Base-by-base conservation (phyloP, 2,329 filamentous ascomycete species). In the Rutstroemia sp. region DNA sequence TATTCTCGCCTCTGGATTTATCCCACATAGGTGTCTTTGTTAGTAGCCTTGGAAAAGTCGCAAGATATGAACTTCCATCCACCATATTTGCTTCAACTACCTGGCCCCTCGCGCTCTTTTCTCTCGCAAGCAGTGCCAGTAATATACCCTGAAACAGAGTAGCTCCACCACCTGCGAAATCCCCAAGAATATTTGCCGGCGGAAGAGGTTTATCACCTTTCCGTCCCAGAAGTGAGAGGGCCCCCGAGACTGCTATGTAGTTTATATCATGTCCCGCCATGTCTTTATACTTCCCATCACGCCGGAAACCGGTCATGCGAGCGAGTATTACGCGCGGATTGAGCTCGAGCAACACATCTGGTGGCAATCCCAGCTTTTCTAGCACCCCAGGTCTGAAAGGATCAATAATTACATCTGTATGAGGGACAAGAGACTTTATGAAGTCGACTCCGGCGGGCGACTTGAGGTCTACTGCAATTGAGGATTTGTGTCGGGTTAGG, bases 261-360 rank as follows among this genome's bases (percentile, higher is more conserved):
- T 97, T 96, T 71, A 96, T 96, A 70, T 96, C 92, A 69, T 96
- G 92, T 46, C 92, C 92, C 0, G 92, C 91, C 92, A 96, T 96
- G 66, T 80, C 74, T 48, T 81, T 82, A 73, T 96, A 97, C 65
- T 83, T 86, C 0, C 92, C 92, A 72, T 95, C 89, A 41, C 92
- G 79, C 12, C 92, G 79, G 71, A 96, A 97, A 0, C 92, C 92
- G 2, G 91, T 94, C 81, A 97, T 87, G 42, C 92, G 85, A 7
- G 82, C 90, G 56, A 95, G 84, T 54, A 97, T 83, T 2, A 97
- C 74, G 0, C 85, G 77, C 10, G 86, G 87, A 70, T 96, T 96
- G 17, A 80, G 68, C 23, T 73, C 75, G 27, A 83, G 74, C 7
- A 96, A 77, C 0, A 80, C 78, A 7, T 76, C 72, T 0, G 92